phyloP scores from a whole-genome alignment of 805 yeast genomes.

The Pachysolen tannophilus region DNA sequence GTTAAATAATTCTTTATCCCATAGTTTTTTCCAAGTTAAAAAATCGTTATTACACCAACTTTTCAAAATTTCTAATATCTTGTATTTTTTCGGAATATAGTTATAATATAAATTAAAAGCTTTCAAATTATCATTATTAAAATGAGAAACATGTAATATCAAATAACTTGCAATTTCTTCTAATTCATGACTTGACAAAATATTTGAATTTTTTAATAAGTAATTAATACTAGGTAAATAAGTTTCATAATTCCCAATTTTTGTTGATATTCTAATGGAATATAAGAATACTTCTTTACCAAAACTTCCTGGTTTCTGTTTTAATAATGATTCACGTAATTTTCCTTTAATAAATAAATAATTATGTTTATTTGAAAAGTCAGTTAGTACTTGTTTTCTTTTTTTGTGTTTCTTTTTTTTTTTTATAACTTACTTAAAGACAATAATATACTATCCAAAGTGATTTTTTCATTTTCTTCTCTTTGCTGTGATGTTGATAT shows the following conservation, averaged over 20 bases:
- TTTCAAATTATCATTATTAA: conserved; percentile 22
- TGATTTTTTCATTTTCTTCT: conserved; percentile 3
- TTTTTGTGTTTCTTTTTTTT: too few relatives aligned
- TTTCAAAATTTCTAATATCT: conserved; percentile 13
- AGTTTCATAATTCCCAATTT: conserved; percentile 41
- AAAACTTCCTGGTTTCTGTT: conserved; percentile 28
- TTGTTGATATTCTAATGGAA: conserved; percentile 37
- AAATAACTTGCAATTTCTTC: conserved; percentile 33
- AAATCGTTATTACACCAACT: conserved; percentile 25
- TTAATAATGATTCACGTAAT: conserved; percentile 46
- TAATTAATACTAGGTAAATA: conserved; percentile 45
- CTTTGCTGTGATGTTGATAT: too few relatives aligned
- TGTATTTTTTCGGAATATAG: conserved; percentile 16
- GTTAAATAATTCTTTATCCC: conserved; percentile 10
- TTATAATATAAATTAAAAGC: conserved; percentile 25
- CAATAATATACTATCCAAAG: conserved; percentile 25
- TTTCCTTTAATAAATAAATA: conserved; percentile 26
- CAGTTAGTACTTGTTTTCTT: too few relatives aligned
- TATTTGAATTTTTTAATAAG: conserved; percentile 19
- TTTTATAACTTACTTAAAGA: conserved; percentile 20
- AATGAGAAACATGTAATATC: conserved; percentile 38
- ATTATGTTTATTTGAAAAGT: too few relatives aligned
- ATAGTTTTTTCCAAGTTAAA: conserved; percentile 23
- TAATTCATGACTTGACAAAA: conserved; percentile 24
- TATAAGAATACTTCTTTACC: conserved; percentile 37